These are phyloP conservation scores for Fraxinus platypoda DNA, from an alignment of 305 asterid species.

Conservation along the genomic window DNA sequence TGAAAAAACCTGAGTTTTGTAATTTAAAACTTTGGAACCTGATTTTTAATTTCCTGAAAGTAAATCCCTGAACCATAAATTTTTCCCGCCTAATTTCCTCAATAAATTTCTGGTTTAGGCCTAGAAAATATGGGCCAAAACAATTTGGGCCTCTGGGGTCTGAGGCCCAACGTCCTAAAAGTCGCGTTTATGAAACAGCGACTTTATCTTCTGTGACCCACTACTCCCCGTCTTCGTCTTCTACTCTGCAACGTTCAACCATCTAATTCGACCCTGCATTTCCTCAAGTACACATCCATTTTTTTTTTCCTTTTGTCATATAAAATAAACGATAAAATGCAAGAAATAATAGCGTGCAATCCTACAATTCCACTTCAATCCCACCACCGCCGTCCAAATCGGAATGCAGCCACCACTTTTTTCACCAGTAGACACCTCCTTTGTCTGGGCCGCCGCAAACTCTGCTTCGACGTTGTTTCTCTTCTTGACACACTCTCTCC, in stretches of 20 bases:
- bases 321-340: conserved; percentile 29
- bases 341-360: conserved; percentile 32
- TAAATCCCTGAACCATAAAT: too few species aligned
- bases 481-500: conserved; percentile 38
- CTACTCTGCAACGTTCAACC: conserved; percentile 28
- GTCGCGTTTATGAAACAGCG: conserved; percentile 10
- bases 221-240: not conserved
- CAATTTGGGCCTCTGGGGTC: not conserved
- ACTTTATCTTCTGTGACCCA: conserved; percentile 13
- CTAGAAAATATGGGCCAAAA: not conserved
- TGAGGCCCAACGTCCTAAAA: conserved; percentile 1
- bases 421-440: conserved; percentile 30
- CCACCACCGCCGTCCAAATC: conserved; percentile 13
- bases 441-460: conserved; percentile 73
- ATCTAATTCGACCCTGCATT: not conserved
- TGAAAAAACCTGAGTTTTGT: too few species aligned
- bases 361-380: conserved; percentile 29
- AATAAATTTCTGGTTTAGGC: not conserved
- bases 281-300: not conserved
- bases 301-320: not conserved
- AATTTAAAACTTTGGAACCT: too few species aligned
- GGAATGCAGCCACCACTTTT: conserved; percentile 13
- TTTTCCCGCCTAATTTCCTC: too few species aligned
- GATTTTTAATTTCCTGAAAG: too few species aligned
- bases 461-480: conserved; percentile 61